A percentile compares a stretch with the other conserved stretches of the same genome.
Evolutionary conservation across 345 rosid genomes (phyloP).

Genomic region (Euphorbia tirucalli): DNA sequence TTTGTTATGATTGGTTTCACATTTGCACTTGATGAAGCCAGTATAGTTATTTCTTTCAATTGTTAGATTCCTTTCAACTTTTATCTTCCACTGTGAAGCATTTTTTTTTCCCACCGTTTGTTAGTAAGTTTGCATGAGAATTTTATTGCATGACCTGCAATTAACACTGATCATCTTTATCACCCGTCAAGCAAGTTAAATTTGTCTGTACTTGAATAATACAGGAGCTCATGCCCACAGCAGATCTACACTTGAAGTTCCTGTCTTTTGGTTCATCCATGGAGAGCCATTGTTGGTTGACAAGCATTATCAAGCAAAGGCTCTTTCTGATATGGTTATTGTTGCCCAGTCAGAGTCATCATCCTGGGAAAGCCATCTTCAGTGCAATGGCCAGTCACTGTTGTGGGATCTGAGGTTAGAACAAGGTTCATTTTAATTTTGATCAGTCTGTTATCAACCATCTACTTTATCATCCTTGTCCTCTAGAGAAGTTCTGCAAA

Average conservation of each 20-base stretch:
- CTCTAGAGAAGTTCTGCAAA: background rate
- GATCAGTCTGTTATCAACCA: slow-evolving; percentile 6
- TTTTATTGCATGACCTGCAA: background rate
- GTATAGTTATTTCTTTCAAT: background rate
- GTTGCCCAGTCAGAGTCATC: slow-evolving; percentile 91
- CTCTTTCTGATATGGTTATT: slow-evolving; percentile 90
- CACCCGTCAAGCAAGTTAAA: background rate
- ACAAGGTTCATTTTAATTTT: slow-evolving; percentile 1
- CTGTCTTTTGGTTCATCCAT: slow-evolving; percentile 92
- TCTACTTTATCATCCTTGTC: background rate
- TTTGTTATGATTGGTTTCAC: background rate
- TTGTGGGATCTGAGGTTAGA: slow-evolving; percentile 88
- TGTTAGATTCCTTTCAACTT: background rate
- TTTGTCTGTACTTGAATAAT: slow-evolving; percentile 15
- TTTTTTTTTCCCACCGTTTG: background rate
- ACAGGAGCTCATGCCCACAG: slow-evolving; percentile 90
- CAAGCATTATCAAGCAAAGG: slow-evolving; percentile 93
- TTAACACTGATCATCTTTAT: background rate
- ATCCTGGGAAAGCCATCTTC: slow-evolving; percentile 97
- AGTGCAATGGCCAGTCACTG: slow-evolving; percentile 90
- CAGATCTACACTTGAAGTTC: slow-evolving; percentile 94
- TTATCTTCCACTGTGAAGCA: background rate
- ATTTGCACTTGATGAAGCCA: background rate
- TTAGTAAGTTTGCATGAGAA: background rate
- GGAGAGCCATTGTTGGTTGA: slow-evolving; percentile 83